A percentile compares a stretch with the other conserved stretches of the same genome.
Evolutionary conservation across 768 basidiomycete genomes (phyloP).

Genomic region (Tephrocybe sp.): DNA sequence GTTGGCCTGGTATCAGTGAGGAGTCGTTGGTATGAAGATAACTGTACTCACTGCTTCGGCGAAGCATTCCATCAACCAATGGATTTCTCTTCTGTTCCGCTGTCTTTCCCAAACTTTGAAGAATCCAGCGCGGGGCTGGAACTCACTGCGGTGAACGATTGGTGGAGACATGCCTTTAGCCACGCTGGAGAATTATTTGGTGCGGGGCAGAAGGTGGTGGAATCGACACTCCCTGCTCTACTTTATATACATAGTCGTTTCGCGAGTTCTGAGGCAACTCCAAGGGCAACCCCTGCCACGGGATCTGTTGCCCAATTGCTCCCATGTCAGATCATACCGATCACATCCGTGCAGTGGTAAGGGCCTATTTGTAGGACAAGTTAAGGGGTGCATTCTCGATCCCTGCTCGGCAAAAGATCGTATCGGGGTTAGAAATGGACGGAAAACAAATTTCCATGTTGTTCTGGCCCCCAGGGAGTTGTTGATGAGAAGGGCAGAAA

Average conservation of each 20-base stretch:
- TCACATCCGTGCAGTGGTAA: not conserved
- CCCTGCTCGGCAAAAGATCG: too few species aligned
- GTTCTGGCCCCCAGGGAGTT: too few species aligned
- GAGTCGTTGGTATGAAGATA: too few species aligned
- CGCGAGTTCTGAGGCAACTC: not conserved
- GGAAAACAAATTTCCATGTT: too few species aligned
- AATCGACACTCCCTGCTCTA: not conserved
- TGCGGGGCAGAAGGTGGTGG: not conserved
- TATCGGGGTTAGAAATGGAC: too few species aligned
- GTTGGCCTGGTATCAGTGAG: too few species aligned
- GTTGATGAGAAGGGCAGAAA: too few species aligned
- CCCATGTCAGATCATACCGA: constrained; percentile 9
- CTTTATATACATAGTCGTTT: constrained; percentile 1
- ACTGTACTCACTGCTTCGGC: constrained; percentile 60
- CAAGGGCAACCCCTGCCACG: not conserved
- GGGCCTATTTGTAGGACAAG: not conserved
- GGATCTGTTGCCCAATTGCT: not conserved
- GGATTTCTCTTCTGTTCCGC: constrained; percentile 41
- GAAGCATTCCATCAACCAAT: constrained; percentile 57
- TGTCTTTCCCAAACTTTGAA: constrained; percentile 52
- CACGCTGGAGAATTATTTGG: not conserved
- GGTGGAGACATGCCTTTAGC: constrained; percentile 13
- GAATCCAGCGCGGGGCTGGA: constrained; percentile 35
- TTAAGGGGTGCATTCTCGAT: too few species aligned
- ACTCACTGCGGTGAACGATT: constrained; percentile 41